Evolutionary conservation across 768 basidiomycete species (phyloP), one percentile per base, ranked within the genome.

Genomic region (Mycena maculata): DNA sequence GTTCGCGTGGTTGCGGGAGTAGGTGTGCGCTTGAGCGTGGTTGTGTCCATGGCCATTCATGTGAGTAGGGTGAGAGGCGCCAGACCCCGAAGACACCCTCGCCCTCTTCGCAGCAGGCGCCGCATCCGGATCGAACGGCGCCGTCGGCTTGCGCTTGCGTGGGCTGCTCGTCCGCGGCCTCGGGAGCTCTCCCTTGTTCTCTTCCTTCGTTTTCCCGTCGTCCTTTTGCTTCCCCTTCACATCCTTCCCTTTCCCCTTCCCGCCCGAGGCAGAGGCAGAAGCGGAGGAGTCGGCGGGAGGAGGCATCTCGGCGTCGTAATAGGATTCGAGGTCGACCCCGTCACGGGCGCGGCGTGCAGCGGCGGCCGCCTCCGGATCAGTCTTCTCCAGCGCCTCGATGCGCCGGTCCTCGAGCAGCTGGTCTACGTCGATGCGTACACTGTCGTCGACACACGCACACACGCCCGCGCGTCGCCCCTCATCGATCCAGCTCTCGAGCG

Each of bases 351-450:
- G 62, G n/a, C 69, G 69, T 11, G 67, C 67, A 4, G 16, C 36
- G 22, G 68, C 66, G 12, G 69, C 69, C 9, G 69, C 59, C 1
- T 44, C 42, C 10, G 72, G 60, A 27, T 69, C 71, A 3, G 71
- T 59, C 60, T 61, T 41, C 1, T 69, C 55, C 18, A 68, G 50
- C 7, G 44, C 69, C 68, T 90, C 90, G 9, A 80, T 80, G 28
- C 87, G 89, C 5, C 90, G 84, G 67, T 94, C 90, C 2, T 74
- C 82, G 22, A 99, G 80, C 47, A 98, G 86, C 69, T 92, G 90
- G 74, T 97, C 94, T 23, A 99, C 93, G 63, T 99, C 92, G 70
- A 99, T 98, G 28, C 91, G 89, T 30, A 99, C 97, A 74, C 96
- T 94, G 75, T 90, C 89, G 56, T 81, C 75, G n/a, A 93, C 84